Base-by-base conservation (phyloP, 129 eudicot species). In the Flaveria sonorensis region DNA sequence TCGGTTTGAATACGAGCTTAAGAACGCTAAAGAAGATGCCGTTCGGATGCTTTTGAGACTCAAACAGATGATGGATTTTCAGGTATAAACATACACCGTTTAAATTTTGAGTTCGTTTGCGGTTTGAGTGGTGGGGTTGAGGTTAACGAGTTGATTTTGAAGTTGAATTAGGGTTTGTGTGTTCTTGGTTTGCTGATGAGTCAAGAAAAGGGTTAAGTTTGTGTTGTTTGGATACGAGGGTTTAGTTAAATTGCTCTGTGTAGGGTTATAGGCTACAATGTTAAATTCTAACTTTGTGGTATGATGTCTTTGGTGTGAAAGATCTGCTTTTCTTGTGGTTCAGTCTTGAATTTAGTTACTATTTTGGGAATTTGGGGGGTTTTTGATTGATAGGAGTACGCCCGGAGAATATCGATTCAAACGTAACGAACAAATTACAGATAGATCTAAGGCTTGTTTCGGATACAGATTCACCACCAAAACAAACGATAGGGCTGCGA, bases 51-150 rank as follows among this genome's bases (percentile, higher is more conserved):
- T 91, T 81, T 47, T 91, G 47, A 79, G 96, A 50, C 88, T 94
- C 18, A 94, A 94, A 75, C 87, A 89, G 50, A 91, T 91, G 91
- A 89, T 94, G 96, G 98, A 91, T 81, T 72, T 72, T 32, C 86
- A 89, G 96, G 98, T 94, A 81, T 79, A 36, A 51, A 32, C 9
- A 7, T 55, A 26, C 1, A 62, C n/a, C 43, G 63, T 71, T 20
- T 1, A 16, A 5, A 8, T 73, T 79, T 15, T 0, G 39, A 8
- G 21, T 23, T 81, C 56, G 61, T 46, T 72, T 9, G 71, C 69
- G 16, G 52, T 84, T 76, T 70, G 7, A 28, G 50, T 45, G 8
- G 50, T 45, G 50, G 50, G 50, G 50, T 8, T 20, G 63, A 47
- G 21, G 70, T 50, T 53, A 3, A 30, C 16, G 45, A 6, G 59